A percentile compares a stretch with the other conserved stretches of the same genome.
phyloP scores from a whole-genome alignment of 306 rosid genomes.

The Astragalus membranaceus region DNA sequence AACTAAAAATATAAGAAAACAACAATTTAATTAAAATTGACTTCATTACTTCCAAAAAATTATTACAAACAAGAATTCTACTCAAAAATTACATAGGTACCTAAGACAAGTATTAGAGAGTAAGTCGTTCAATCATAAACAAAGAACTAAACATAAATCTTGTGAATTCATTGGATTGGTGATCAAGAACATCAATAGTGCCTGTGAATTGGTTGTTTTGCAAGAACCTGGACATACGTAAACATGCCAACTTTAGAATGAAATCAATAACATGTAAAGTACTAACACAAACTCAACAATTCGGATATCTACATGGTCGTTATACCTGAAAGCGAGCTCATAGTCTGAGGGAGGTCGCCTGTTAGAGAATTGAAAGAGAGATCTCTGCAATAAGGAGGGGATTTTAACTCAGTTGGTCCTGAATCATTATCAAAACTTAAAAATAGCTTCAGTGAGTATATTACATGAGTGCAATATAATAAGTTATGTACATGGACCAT shows the following conservation, averaged over 20 bases:
- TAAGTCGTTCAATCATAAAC: too few relatives aligned
- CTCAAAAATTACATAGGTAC: too few relatives aligned
- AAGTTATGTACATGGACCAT: not conserved
- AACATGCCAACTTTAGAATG: constrained; percentile 24
- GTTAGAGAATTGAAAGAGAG: constrained; percentile 68
- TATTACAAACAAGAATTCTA: too few relatives aligned
- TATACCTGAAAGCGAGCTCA: constrained; percentile 70
- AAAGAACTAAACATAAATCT: too few relatives aligned
- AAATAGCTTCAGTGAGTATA: not conserved
- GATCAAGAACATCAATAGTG: constrained; percentile 74
- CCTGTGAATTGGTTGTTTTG: constrained; percentile 90
- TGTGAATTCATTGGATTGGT: too few relatives aligned
- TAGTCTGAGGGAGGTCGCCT: constrained; percentile 80
- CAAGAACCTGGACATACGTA: constrained; percentile 51
- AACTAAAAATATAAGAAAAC: too few relatives aligned
- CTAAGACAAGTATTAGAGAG: too few relatives aligned
- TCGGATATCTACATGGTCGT: constrained; percentile 50
- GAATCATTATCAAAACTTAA: constrained; percentile 9
- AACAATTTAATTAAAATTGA: too few relatives aligned
- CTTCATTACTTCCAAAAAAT: too few relatives aligned
- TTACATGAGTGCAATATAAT: not conserved
- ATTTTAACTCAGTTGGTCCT: constrained; percentile 4
- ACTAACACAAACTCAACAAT: not conserved
- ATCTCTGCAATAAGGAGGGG: constrained; percentile 64
- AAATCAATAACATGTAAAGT: constrained; percentile 24